A percentile compares a stretch with the other conserved stretches of the same genome.
phyloP scores from a whole-genome alignment of 345 rosid species.

The Rhodamnia rubescens region DNA sequence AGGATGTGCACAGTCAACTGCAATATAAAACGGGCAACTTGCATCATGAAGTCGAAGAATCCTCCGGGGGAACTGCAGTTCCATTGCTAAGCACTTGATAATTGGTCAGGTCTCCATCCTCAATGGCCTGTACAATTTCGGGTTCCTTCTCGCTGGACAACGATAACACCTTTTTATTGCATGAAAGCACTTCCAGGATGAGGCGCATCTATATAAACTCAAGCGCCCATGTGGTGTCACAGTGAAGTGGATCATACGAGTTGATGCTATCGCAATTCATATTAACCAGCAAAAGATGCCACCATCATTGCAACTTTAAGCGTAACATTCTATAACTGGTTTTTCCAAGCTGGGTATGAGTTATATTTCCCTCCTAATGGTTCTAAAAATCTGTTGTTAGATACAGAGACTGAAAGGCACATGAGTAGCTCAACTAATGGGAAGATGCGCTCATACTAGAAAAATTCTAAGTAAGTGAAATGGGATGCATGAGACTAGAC shows the following conservation, averaged over 20 bases:
- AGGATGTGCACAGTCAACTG: not conserved
- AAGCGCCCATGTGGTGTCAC: not conserved
- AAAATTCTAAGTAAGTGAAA: not conserved
- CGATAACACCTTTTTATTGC: not conserved
- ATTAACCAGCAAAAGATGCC: not conserved
- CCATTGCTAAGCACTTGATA: slow-evolving; percentile 16
- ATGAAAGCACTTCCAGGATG: not conserved
- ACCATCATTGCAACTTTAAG: not conserved
- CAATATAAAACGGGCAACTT: not conserved
- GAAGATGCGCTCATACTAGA: not conserved
- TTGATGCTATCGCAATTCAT: not conserved
- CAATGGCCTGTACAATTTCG: not conserved
- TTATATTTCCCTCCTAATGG: not conserved
- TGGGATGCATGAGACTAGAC: not conserved
- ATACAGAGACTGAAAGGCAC: not conserved
- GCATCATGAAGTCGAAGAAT: not conserved
- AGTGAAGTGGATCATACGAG: not conserved
- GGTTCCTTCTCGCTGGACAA: slow-evolving; percentile 15
- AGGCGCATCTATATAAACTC: not conserved
- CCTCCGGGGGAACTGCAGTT: not conserved
- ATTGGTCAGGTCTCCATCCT: not conserved
- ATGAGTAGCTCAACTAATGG: not conserved
- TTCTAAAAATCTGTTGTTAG: not conserved
- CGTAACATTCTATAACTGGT: not conserved
- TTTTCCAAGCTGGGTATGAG: not conserved